phyloP scores from a whole-genome alignment of 805 yeast genomes.

The baker's yeast (Saccharomyces cerevisiae) region DNA sequence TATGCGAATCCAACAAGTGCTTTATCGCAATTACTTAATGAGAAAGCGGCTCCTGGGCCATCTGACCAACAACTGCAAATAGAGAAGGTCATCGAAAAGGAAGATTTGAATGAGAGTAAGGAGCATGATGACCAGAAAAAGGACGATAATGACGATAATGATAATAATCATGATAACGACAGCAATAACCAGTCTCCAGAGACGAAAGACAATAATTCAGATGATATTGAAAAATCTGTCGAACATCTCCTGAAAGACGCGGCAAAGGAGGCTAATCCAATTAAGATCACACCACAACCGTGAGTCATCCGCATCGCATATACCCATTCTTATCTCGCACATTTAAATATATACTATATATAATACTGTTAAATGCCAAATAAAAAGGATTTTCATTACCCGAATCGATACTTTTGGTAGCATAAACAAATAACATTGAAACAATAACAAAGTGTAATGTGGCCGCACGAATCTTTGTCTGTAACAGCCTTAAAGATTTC shows the following conservation, averaged over 20 bases:
- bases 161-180: neutral
- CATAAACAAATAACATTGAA: neutral
- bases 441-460: neutral
- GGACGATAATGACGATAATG: neutral
- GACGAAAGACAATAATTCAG: neutral
- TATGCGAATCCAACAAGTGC: slow-evolving; percentile 39
- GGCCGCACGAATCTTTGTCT: neutral
- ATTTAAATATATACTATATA: neutral
- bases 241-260: slow-evolving; percentile 19
- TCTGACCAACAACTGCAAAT: neutral
- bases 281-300: slow-evolving; percentile 8
- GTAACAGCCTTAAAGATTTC: neutral
- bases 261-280: slow-evolving; percentile 13
- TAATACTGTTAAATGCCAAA: neutral
- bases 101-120: neutral
- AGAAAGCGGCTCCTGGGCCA: slow-evolving; percentile 20
- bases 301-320: neutral
- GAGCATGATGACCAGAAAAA: neutral
- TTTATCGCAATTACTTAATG: slow-evolving; percentile 33
- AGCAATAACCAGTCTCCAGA: neutral
- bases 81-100: neutral
- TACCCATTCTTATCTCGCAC: neutral
- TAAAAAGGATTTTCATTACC: neutral
- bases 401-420: neutral
- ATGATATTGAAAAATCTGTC: slow-evolving; percentile 9